Percentiles rank a stretch among this genome's conserved stretches.
phyloP scores from a whole-genome alignment of 805 yeast species.

The Candida sanyiensis region DNA sequence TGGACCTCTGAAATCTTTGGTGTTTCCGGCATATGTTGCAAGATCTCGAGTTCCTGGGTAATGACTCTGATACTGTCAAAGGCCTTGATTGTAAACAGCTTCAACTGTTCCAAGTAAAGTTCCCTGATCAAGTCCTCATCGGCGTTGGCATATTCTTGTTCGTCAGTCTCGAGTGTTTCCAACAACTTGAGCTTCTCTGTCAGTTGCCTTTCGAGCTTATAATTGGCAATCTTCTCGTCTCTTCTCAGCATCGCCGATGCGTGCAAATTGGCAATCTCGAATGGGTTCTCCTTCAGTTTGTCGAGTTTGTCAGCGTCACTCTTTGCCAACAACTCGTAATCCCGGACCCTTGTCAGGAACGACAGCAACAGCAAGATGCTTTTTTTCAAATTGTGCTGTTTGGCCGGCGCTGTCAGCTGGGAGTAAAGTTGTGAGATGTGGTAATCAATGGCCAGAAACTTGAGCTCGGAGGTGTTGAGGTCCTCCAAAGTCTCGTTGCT shows the following conservation, averaged over 20 bases:
- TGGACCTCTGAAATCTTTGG: constrained; percentile 20
- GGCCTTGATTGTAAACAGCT: constrained; percentile 45
- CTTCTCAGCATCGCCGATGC: constrained; percentile 42
- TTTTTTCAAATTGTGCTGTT: constrained; percentile 32
- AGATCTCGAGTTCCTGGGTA: constrained; percentile 60
- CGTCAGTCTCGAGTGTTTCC: constrained; percentile 29
- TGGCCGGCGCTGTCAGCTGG: constrained; percentile 28
- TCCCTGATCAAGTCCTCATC: constrained; percentile 65
- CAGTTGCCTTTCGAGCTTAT: constrained; percentile 53
- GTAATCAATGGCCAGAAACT: constrained; percentile 54
- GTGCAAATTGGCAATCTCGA: constrained; percentile 31
- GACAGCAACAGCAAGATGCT: constrained; percentile 41
- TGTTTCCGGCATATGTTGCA: constrained; percentile 39
- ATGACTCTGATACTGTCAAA: constrained; percentile 53
- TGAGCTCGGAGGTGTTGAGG: constrained; percentile 54
- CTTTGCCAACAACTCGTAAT: constrained; percentile 39
- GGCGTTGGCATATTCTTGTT: constrained; percentile 28
- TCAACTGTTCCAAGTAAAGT: constrained; percentile 50
- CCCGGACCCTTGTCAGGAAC: constrained; percentile 39
- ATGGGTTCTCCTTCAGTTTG: constrained; percentile 23
- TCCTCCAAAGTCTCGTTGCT: constrained; percentile 69
- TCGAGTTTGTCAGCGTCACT: constrained; percentile 35
- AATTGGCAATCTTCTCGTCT: constrained; percentile 67
- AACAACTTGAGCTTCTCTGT: constrained; percentile 38
- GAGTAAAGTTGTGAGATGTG: constrained; percentile 40